Evolutionary conservation across 805 yeast species (phyloP).

Genomic region (Dipodascopsis tothii): DNA sequence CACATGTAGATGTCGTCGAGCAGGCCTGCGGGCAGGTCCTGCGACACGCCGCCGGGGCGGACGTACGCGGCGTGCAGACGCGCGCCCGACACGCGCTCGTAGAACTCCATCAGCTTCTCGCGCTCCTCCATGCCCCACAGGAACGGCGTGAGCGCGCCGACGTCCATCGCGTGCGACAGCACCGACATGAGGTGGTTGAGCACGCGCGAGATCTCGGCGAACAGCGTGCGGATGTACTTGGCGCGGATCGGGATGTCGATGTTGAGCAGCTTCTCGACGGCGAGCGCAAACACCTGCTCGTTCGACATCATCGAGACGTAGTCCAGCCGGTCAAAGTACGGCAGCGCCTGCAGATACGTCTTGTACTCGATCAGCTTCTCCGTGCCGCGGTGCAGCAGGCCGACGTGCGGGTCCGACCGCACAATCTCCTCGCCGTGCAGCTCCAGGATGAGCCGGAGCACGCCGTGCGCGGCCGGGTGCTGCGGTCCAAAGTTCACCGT

Average conservation of each 20-base stretch:
- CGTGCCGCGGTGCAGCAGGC: constrained; percentile 80
- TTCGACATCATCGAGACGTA: constrained; percentile 84
- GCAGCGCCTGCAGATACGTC: constrained; percentile 81
- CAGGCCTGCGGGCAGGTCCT: constrained; percentile 77
- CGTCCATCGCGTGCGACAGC: constrained; percentile 85
- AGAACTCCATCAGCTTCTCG: constrained; percentile 86
- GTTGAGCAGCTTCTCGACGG: constrained; percentile 76
- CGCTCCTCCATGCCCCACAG: constrained; percentile 93
- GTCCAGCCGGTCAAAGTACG: constrained; percentile 81
- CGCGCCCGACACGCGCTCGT: constrained; percentile 85
- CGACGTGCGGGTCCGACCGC: constrained; percentile 83
- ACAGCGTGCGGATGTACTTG: constrained; percentile 74
- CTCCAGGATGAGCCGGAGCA: constrained; percentile 75
- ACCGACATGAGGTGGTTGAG: constrained; percentile 82
- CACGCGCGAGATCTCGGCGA: constrained; percentile 79
- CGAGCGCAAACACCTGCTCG: constrained; percentile 75
- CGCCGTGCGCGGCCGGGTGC: constrained; percentile 94
- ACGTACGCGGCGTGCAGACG: constrained; percentile 82
- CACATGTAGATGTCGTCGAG: constrained; percentile 89
- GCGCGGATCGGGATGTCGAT: constrained; percentile 81
- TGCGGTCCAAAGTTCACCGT: constrained; percentile 89
- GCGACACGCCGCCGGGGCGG: constrained; percentile 88
- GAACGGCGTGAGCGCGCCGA: constrained; percentile 88
- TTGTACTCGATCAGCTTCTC: constrained; percentile 81
- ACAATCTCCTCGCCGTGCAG: constrained; percentile 83